A percentile compares a stretch with the other conserved stretches of the same genome.
phyloP scores from a whole-genome alignment of 1,139 yeast genomes.

The Blastobotrys serpentis region DNA sequence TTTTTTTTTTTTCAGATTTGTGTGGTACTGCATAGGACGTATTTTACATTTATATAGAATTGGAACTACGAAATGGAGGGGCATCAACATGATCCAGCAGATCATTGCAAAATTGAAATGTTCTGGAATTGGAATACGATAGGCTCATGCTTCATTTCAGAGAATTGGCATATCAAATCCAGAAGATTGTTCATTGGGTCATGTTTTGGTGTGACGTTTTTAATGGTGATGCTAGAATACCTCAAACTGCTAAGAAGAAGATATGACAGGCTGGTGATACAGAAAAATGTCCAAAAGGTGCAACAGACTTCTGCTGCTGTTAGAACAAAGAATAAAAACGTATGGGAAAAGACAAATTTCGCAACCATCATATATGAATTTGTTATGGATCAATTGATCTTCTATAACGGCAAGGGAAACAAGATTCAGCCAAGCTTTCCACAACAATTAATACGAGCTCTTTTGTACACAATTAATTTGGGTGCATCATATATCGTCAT shows the following conservation, averaged over 20 bases:
- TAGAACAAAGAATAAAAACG: too few relatives aligned
- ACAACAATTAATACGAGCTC: conserved; percentile 52
- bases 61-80: background rate
- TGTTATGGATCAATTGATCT: background rate
- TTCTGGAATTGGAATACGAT: conserved; percentile 60
- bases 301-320: too few relatives aligned
- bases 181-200: conserved; percentile 66
- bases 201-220: conserved; percentile 60
- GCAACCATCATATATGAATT: background rate
- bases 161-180: conserved; percentile 61
- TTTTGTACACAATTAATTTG: conserved; percentile 57
- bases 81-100: conserved; percentile 11
- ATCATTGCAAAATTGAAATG: conserved; percentile 41
- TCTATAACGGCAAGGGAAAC: background rate
- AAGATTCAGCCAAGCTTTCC: conserved; percentile 9
- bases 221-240: conserved; percentile 59
- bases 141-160: conserved; percentile 60
- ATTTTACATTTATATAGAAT: background rate
- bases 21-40: too few relatives aligned
- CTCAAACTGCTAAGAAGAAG: conserved; percentile 57
- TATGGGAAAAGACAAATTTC: too few relatives aligned
- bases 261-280: conserved; percentile 47
- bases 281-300: conserved; percentile 25
- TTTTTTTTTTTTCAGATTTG: too few relatives aligned
- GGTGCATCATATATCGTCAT: conserved; percentile 63